phyloP scores from a whole-genome alignment of 495 filamentous ascomycete species.

The Daldinia loculata region DNA sequence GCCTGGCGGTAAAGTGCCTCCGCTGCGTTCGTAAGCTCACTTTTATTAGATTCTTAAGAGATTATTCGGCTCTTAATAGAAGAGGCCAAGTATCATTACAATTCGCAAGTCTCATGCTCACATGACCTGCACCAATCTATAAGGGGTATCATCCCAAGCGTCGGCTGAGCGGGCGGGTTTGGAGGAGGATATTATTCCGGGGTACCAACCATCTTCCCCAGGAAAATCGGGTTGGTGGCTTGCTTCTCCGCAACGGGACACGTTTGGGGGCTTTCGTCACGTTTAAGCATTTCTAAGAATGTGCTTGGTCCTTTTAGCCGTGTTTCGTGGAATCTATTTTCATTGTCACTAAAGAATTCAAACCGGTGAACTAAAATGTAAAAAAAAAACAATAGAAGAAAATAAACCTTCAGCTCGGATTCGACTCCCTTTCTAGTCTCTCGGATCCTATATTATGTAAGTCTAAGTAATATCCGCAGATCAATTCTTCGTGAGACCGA shows the following conservation, averaged over 20 bases:
- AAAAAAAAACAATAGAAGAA: not conserved
- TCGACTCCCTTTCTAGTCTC: not conserved
- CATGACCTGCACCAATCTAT: slow-evolving; percentile 11
- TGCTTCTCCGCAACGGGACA: slow-evolving; percentile 26
- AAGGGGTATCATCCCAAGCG: not conserved
- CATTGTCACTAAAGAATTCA: not conserved
- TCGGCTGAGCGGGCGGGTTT: slow-evolving; percentile 13
- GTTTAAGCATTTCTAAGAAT: not conserved
- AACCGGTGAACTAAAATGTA: not conserved
- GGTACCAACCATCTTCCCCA: slow-evolving; percentile 28
- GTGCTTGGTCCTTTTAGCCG: not conserved
- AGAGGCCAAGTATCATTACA: slow-evolving; percentile 14
- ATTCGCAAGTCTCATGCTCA: slow-evolving; percentile 11
- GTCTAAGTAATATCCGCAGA: slow-evolving; percentile 2
- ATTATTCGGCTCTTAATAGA: slow-evolving; percentile 1
- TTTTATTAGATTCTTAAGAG: not conserved
- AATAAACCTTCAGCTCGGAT: not conserved
- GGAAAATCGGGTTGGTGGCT: slow-evolving; percentile 30
- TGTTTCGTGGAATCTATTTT: not conserved
- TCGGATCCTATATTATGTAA: slow-evolving; percentile 7
- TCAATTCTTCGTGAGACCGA: not conserved
- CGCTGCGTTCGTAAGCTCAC: slow-evolving; percentile 4
- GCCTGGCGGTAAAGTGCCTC: slow-evolving; percentile 15
- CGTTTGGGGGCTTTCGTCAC: slow-evolving; percentile 11
- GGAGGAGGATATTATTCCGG: slow-evolving; percentile 16